Conservation (phyloP, 2,329 filamentous ascomycete species). For the Hymenoscyphus repandus region DNA sequence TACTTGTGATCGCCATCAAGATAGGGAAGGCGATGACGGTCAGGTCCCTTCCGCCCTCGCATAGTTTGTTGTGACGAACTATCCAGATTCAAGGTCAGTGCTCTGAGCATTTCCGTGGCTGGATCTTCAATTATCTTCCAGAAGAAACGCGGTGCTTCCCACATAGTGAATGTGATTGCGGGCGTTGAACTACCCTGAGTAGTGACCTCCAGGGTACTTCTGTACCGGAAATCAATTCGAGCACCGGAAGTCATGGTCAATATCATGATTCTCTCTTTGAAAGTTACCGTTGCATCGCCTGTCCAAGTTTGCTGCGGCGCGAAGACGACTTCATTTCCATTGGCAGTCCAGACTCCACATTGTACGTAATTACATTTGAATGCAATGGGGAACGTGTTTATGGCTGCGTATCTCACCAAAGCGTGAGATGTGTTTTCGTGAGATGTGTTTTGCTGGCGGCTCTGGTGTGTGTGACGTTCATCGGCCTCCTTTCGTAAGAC, state of each 20-base stretch:
- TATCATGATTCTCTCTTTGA: slow-evolving; percentile 37
- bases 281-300: slow-evolving; percentile 34
- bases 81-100: slow-evolving; percentile 7
- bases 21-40: slow-evolving; percentile 28
- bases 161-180: slow-evolving; percentile 46
- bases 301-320: slow-evolving; percentile 37
- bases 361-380: slow-evolving; percentile 33
- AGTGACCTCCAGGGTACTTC: slow-evolving; percentile 29
- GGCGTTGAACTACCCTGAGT: slow-evolving; percentile 36
- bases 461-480: slow-evolving; percentile 4
- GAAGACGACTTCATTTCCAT: slow-evolving; percentile 35
- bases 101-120: slow-evolving; percentile 3
- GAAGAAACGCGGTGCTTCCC: slow-evolving; percentile 47
- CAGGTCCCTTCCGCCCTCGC: slow-evolving; percentile 5
- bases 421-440: background rate
- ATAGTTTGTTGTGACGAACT: background rate
- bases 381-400: slow-evolving; percentile 19
- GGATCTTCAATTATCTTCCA: slow-evolving; percentile 11
- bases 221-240: slow-evolving; percentile 44
- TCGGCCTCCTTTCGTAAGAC: slow-evolving; percentile 22
- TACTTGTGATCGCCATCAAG: slow-evolving; percentile 20
- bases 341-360: slow-evolving; percentile 41
- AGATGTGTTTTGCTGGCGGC: slow-evolving; percentile 4
- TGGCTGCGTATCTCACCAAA: background rate
- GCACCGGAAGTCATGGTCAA: slow-evolving; percentile 32